A percentile compares a stretch with the other conserved stretches of the same genome.
phyloP scores from a whole-genome alignment of 139 green algal genomes.

The Choricystis sp. region DNA sequence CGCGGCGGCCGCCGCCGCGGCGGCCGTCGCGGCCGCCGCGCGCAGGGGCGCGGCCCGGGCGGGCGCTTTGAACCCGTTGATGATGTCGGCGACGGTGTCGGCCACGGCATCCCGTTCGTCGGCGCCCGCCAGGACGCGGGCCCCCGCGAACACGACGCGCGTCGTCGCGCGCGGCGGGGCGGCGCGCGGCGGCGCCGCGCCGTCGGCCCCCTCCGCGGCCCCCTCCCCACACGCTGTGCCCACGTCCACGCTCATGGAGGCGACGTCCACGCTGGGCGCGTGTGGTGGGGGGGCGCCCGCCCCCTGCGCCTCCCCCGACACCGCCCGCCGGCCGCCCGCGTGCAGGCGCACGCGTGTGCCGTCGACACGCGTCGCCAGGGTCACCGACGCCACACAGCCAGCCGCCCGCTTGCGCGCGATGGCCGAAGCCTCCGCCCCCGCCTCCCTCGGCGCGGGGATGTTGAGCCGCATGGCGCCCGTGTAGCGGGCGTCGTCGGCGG shows the following conservation, averaged over 20 bases:
- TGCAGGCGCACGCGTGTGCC: neutral
- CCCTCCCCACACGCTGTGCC: neutral
- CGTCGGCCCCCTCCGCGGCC: no score
- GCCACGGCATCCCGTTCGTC: neutral
- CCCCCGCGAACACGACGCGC: neutral
- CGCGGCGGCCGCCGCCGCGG: no score
- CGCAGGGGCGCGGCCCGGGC: no score
- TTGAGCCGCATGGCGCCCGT: slow-evolving; percentile 5
- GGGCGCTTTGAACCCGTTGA: neutral
- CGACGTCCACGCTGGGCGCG: neutral
- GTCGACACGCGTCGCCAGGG: neutral
- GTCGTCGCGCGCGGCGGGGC: no score
- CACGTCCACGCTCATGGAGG: neutral
- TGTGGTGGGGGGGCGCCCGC: neutral
- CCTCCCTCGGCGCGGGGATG: neutral
- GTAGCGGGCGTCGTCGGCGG: slow-evolving; percentile 6
- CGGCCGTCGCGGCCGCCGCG: no score
- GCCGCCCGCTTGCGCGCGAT: neutral
- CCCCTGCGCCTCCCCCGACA: neutral
- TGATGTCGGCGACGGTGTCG: neutral
- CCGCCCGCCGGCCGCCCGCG: neutral
- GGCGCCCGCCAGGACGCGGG: neutral
- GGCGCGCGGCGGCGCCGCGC: no score
- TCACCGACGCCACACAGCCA: neutral
- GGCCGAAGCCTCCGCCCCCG: neutral